phyloP scores from a whole-genome alignment of 768 basidiomycete genomes.

The Holtermanniella nyarrowii region DNA sequence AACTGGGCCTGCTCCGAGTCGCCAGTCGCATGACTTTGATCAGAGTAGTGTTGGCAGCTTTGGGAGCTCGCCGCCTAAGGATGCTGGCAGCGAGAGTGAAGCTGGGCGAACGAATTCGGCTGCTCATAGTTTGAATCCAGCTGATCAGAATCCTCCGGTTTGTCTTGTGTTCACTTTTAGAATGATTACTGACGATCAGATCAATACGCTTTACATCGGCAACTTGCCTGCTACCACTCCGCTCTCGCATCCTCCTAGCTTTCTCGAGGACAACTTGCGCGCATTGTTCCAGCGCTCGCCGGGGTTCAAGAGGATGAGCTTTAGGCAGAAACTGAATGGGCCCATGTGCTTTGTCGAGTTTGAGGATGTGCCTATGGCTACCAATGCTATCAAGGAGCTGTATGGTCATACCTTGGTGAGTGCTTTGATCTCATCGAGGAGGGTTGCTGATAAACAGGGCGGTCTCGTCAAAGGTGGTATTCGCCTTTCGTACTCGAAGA shows the following conservation, averaged over 20 bases:
- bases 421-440: not conserved
- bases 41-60: slow-evolving; percentile 12
- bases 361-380: slow-evolving; percentile 74
- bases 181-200: slow-evolving; percentile 46
- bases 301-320: slow-evolving; percentile 86
- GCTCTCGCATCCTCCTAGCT: slow-evolving; percentile 57
- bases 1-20: not conserved
- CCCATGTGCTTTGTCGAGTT: slow-evolving; percentile 99
- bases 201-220: slow-evolving; percentile 99
- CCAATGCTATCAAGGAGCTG: slow-evolving; percentile 75
- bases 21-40: slow-evolving; percentile 12
- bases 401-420: slow-evolving; percentile 71
- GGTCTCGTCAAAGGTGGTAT: slow-evolving; percentile 95
- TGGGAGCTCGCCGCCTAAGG: slow-evolving; percentile 1
- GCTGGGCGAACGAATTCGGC: not conserved
- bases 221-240: slow-evolving; percentile 77
- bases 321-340: slow-evolving; percentile 90
- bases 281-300: slow-evolving; percentile 66
- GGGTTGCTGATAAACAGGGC: slow-evolving; percentile 40
- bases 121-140: slow-evolving; percentile 38
- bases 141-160: slow-evolving; percentile 89
- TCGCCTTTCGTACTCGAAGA: slow-evolving; percentile 93
- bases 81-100: not conserved
- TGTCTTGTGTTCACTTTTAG: slow-evolving; percentile 34
- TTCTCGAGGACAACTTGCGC: slow-evolving; percentile 76